Evolutionary conservation across 2,329 filamentous ascomycete species (phyloP), one percentile per base, ranked within the genome.

Genomic region (Ambrosiella beaveri): DNA sequence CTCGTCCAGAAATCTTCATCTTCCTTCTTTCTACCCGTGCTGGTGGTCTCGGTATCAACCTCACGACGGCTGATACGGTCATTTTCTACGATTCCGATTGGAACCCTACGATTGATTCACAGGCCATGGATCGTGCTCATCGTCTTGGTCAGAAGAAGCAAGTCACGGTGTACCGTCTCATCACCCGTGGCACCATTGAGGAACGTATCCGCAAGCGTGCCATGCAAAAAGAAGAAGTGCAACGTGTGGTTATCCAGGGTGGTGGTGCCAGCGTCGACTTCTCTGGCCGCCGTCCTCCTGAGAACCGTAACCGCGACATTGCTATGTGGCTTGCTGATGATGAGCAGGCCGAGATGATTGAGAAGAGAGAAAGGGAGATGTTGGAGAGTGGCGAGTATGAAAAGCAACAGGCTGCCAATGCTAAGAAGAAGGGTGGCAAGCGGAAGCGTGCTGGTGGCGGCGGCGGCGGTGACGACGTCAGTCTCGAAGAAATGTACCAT

Each of bases 61-160:
- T 98, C 64, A 97, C 93, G 5, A 85, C 87, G 56, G 93, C 93
- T 17, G 93, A 98, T 69, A 98, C 93, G 0, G 93, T 98, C 71
- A 97, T 98, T 71, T 98, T 98, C 74, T 98, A 98, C 77, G 93
- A 98, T 69, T 95, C 88, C 9, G 93, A 98, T 70, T 98, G 93
- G 93, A 98, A 98, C 69, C 93, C 93, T 0, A 97, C 93, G 2
- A 97, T 97, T 66, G 93, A 98, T 69, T 95, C 88, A 57, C 93
- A 98, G 70, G 93, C 93, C 71, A 97, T 97, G 93, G 93, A 98
- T 71, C 86, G 93, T 70, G 93, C 93, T 11, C 93, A 98, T 80
- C 88, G 93, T 79, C 80, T 98, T 40, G 93, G 93, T 54, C 91
- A 98, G 71, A 97, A 91, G 1, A 82, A 81, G 64, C 93, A 98